These are phyloP conservation scores for Coemansia sp. DNA, from an alignment of 192 early-diverging fungal genomes.

Conservation along the genomic window DNA sequence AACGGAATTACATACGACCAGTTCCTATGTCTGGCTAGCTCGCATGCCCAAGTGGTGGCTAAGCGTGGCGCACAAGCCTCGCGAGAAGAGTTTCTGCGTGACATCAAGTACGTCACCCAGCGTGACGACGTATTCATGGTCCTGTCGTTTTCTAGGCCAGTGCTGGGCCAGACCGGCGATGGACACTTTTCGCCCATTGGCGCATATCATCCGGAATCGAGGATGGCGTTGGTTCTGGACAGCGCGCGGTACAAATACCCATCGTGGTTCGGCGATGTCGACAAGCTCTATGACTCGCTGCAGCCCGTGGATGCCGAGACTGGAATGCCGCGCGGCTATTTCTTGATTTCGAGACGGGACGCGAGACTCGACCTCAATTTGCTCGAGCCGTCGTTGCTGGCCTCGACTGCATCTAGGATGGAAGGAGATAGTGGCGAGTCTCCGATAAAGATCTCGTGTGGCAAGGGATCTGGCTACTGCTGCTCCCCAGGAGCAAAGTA, in stretches of 20 bases:
- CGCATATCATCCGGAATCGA: conserved; percentile 72
- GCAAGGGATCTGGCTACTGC: conserved; percentile 23
- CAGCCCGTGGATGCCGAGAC: conserved; percentile 84
- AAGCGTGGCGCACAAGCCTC: conserved; percentile 70
- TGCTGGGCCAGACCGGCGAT: conserved; percentile 88
- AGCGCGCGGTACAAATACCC: conserved; percentile 94
- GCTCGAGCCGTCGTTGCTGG: not conserved
- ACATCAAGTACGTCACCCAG: conserved; percentile 69
- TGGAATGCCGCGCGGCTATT: conserved; percentile 82
- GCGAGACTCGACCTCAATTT: conserved; percentile 13
- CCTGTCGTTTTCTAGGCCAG: conserved; percentile 78
- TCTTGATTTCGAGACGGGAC: conserved; percentile 63
- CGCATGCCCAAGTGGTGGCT: conserved; percentile 78
- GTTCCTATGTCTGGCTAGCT: conserved; percentile 88
- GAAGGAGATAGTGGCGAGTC: conserved; percentile 14
- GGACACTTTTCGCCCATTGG: conserved; percentile 95
- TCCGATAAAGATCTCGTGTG: conserved; percentile 38
- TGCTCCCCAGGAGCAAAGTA: conserved; percentile 31
- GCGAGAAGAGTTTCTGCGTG: conserved; percentile 78
- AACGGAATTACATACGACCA: conserved; percentile 91
- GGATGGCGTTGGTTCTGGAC: conserved; percentile 84
- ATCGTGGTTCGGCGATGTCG: conserved; percentile 77
- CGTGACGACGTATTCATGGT: conserved; percentile 84
- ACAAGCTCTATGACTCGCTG: conserved; percentile 79
- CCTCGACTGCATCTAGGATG: not conserved